Base-by-base conservation (phyloP, 768 basidiomycete species). In the Kwoniella pini region DNA sequence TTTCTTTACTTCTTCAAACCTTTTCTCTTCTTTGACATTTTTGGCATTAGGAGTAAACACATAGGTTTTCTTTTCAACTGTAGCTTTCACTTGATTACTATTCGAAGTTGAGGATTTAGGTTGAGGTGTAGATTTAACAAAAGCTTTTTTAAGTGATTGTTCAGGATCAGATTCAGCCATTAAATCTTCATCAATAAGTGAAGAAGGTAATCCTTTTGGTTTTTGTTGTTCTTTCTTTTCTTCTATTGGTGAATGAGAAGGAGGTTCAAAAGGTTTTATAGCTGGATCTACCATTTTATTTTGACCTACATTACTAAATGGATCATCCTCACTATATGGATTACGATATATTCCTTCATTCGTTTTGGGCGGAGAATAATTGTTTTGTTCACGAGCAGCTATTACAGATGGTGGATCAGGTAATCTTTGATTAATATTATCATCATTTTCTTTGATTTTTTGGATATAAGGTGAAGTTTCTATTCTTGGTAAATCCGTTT, bases 361-460 rank as follows among this genome's bases (percentile, higher is more conserved):
- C 12, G 31, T 13, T 22, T 30, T 19, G 38, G 15, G 11, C 12
- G 11, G 40, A 42, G 11, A 13, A 19, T 11, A 5, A 22, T 11
- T 31, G 27, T 40, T 40, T 46, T 53, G 55, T 21, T 55, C 60
- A 31, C 70, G 40, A 12, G 70, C 70, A 24, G 70, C 70, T 33
- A 75, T 72, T 3, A 75, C 73, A 40, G 65, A 68, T 1, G 73
- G 73, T 3, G 73, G 73, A 56, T 75, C 73, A 10, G 66, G 63
- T 38, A 63, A 17, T n/a, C 30, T 54, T 6, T 63, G 56, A 22
- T 21, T 13, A 4, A 67, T 63, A 6, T 21, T 28, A 1, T 54
- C 43, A 19, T 30, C 63, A 31, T 72, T 70, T 9, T 65, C 53
- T 28, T 70, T 60, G 17, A 75, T 44, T 38, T 66, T 54, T 48